These are phyloP conservation scores for Anastatica hierochuntica DNA, from an alignment of 345 rosid species.

Conservation along the genomic window DNA sequence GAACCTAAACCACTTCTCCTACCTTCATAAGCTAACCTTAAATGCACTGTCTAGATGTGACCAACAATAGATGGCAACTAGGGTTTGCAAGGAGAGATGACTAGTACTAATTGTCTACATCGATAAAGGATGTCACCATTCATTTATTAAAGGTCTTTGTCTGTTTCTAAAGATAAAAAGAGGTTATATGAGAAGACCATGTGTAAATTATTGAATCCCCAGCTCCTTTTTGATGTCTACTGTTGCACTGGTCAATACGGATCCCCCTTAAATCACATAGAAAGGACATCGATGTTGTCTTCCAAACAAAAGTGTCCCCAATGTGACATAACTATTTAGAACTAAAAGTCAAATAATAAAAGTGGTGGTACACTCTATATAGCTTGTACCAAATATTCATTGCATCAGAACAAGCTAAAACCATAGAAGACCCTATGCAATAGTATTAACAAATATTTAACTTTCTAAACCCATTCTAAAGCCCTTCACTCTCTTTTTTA, in stretches of 20 bases:
- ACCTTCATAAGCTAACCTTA: conserved; percentile 10
- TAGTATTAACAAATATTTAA: background rate
- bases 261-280: conserved; percentile 4
- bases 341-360: conserved; percentile 8
- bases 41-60: conserved; percentile 13
- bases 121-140: conserved; percentile 17
- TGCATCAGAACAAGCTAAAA: conserved; percentile 18
- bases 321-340: background rate
- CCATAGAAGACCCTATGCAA: conserved; percentile 10
- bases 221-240: conserved; percentile 18
- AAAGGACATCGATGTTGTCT: conserved; percentile 13
- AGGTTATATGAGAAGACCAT: conserved; percentile 18
- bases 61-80: conserved; percentile 8
- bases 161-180: background rate
- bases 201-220: conserved; percentile 10
- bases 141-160: conserved; percentile 4
- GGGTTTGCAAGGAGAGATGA: too few species aligned
- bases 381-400: conserved; percentile 14
- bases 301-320: conserved; percentile 9
- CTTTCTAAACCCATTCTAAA: background rate
- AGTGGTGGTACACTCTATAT: conserved; percentile 5
- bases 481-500: background rate
- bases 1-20: background rate
- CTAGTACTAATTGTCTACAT: too few species aligned
- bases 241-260: conserved; percentile 18